These are phyloP conservation scores for Onygena corvina DNA, from an alignment of 2,329 filamentous ascomycete species.

Conservation along the genomic window DNA sequence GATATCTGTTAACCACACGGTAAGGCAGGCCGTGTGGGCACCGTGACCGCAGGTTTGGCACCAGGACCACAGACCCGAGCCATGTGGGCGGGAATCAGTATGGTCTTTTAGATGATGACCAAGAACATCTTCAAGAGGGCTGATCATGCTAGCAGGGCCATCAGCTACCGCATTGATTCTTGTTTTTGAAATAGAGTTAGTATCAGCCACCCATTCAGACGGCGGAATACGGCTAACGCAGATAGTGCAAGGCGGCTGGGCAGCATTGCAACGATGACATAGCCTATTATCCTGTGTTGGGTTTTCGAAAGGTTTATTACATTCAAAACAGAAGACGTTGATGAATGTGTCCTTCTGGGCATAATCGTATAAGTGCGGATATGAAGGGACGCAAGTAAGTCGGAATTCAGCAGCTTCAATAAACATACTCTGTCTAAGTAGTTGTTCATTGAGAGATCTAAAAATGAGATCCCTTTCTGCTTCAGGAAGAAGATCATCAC, in stretches of 20 bases:
- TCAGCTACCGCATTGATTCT: neutral
- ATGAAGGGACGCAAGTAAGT: conserved; percentile 42
- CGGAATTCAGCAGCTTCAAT: conserved; percentile 45
- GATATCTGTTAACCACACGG: conserved; percentile 42
- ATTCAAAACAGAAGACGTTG: conserved; percentile 44
- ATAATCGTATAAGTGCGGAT: conserved; percentile 47
- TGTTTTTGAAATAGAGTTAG: neutral
- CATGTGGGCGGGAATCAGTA: conserved; percentile 20
- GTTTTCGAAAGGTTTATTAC: conserved; percentile 45
- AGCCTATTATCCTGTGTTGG: conserved; percentile 37
- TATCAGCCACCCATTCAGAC: conserved; percentile 29
- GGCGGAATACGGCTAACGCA: conserved; percentile 34
- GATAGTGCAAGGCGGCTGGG: conserved; percentile 32
- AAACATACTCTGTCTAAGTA: conserved; percentile 36
- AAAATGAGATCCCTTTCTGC: conserved; percentile 45
- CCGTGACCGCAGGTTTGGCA: conserved; percentile 52
- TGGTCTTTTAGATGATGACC: conserved; percentile 8
- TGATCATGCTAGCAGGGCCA: neutral
- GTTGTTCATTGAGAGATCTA: conserved; percentile 45
- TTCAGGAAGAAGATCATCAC: conserved; percentile 29
- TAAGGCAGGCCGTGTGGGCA: conserved; percentile 47
- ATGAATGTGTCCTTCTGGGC: conserved; percentile 43
- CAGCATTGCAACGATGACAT: conserved; percentile 40
- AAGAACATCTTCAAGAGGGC: neutral
- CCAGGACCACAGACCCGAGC: conserved; percentile 40